Base-by-base conservation (phyloP, 140 eudicot genomes). In the Stevia rebaudiana region DNA sequence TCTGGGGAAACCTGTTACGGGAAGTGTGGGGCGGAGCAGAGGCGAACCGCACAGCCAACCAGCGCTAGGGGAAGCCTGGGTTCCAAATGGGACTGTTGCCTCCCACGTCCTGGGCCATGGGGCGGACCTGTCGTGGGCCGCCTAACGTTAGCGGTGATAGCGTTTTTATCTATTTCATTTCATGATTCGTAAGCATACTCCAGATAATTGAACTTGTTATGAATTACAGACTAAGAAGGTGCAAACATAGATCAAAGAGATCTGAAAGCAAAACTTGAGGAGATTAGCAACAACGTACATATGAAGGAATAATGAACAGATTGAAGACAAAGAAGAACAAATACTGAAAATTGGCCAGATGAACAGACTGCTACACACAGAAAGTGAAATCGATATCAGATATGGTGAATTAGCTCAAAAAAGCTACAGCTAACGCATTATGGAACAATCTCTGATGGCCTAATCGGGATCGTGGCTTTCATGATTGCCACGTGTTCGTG, bases 341-440 rank as follows among this genome's bases (percentile, higher is more conserved):
- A 73, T 86, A 1, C 69, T 53, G 5, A 83, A 68, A 36, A 70
- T 83, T 3, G 83, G 70, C 10, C 73, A 72, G 15, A 3, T 89
- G 22, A 89, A 89, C 61, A 70, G 63, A 65, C 83, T 78, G 31
- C 72, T 89, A 1, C 85, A 83, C n/a, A 57, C 95, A 89, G 9
- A 69, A 68, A 43, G 82, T 86, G 21, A 83, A 83, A 70, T 74
- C 91, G 0, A 71, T 89, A 86, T 28, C 92, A 86, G 16, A 71
- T 86, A 44, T 89, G 95, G 97, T 40, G 95, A 89, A 10, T 43
- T 89, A 35, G 95, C 97, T 1, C 83, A 86, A 52, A 49, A 95
- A 89, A 17, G 89, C 97, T 44, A 83, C 95, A 2, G 97, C 92
- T 2, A 81, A 81, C 70, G 80, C 85, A 0, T 58, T 89, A 9